Percentiles rank a stretch among this genome's conserved stretches.
Conservation (phyloP, 2,329 filamentous ascomycete genomes). For the Hymenotorrendiella dingleyae region DNA sequence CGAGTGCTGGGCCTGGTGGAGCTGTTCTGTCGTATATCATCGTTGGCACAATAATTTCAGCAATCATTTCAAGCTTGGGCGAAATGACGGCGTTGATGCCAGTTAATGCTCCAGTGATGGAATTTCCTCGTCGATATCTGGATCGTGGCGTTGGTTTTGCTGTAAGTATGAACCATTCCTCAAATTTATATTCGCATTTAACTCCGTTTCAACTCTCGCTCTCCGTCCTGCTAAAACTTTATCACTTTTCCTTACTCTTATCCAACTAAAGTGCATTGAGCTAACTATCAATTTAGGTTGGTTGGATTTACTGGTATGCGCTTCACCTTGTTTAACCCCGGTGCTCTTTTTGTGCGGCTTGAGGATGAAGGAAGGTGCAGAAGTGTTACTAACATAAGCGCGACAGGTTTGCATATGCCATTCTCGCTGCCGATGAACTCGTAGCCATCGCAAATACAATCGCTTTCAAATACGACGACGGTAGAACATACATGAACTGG, state of each 20-base stretch:
- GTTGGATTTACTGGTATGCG: no score
- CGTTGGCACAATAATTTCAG: conserved; percentile 38
- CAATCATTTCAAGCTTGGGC: conserved; percentile 38
- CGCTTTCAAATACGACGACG: conserved; percentile 34
- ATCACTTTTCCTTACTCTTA: no score
- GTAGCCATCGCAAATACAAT: conserved; percentile 33
- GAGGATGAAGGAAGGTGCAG: no score
- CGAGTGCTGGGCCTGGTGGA: conserved; percentile 36
- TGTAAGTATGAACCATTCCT: conserved; percentile 36
- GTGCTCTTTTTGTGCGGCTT: no score
- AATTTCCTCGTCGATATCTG: conserved; percentile 34
- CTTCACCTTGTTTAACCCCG: no score
- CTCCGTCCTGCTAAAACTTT: no score
- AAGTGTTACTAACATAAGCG: no score
- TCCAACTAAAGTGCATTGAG: no score
- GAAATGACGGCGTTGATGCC: conserved; percentile 37
- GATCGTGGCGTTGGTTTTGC: conserved; percentile 35
- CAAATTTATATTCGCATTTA: conserved; percentile 21
- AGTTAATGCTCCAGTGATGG: conserved; percentile 35
- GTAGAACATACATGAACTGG: conserved; percentile 31
- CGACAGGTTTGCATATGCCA: conserved; percentile 36
- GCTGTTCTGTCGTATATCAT: conserved; percentile 36
- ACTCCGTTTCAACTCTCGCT: no score
- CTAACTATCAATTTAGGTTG: no score
- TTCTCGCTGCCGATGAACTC: conserved; percentile 33